Base-by-base conservation (phyloP, 768 basidiomycete genomes). In the Pleurotus djamor region DNA sequence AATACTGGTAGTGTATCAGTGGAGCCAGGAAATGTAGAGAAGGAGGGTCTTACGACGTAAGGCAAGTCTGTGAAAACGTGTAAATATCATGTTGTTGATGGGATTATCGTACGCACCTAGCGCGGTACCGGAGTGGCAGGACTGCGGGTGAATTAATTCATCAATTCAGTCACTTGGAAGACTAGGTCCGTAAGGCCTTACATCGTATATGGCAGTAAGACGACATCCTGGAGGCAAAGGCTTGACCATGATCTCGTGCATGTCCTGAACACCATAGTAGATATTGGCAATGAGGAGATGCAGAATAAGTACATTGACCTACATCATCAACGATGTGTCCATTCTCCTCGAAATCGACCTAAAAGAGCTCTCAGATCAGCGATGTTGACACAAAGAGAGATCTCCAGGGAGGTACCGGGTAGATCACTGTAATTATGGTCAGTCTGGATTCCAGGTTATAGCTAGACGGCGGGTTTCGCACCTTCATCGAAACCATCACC, bases 241-340 rank as follows among this genome's bases (percentile, higher is more conserved):
- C 48, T 52, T 60, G 56, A 63, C 62, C 85, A 98, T 82, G 57
- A 92, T 85, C 3, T 77, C 76, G 68, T 96, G 91, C 81, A 96
- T 83, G 4, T 80, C 61, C 91, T 92, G 36, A 41, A 4, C 28
- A 37, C 13, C 54, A 9, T 13, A 47, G 6, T 8, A 60, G 6
- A 48, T 49, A 17, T 58, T 37, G 61, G 65, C 48, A 64, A 35
- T 14, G 17, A 7, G 34, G 32, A 5, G 28, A 37, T 21, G n/a
- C n/a, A n/a, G n/a, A n/a, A n/a, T n/a, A n/a, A n/a, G n/a, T n/a
- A n/a, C 28, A 28, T 45, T 8, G 5, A 69, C 84, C 61, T 67
- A 94, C 92, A 71, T 98, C 94, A 66, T 99, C 96, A 6, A 91
- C 84, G 59, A 99, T 94, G 66, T 90, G 85, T 0, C 92, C 89